Conservation (phyloP, 2,329 filamentous ascomycete species). For the Didymella arachidicola region DNA sequence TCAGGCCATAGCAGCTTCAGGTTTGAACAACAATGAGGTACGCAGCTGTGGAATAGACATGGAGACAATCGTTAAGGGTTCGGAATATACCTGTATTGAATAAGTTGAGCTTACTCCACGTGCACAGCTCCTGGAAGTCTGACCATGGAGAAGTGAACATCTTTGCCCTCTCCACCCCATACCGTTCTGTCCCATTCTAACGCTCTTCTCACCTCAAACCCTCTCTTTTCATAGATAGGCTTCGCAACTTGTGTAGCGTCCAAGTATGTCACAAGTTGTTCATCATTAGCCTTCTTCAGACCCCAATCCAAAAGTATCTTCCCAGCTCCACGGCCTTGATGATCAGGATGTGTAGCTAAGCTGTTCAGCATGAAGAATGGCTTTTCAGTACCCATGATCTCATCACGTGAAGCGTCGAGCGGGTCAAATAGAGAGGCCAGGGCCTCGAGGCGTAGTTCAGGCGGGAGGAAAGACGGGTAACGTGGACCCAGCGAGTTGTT, state of each 20-base stretch:
- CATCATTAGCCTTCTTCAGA: conserved; percentile 50
- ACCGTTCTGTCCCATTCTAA: conserved; percentile 36
- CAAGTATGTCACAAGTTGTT: conserved; percentile 51
- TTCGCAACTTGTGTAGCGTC: conserved; percentile 50
- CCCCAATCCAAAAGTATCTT: conserved; percentile 51
- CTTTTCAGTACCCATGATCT: conserved; percentile 36
- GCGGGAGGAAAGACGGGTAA: conserved; percentile 76
- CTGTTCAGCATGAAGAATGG: conserved; percentile 42
- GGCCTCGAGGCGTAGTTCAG: conserved; percentile 59
- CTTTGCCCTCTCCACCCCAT: conserved; percentile 41
- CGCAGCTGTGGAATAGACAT: neutral
- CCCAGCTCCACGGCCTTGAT: conserved; percentile 53
- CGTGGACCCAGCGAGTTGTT: conserved; percentile 1
- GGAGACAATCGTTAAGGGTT: neutral
- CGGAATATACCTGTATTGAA: no score
- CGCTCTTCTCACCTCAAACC: conserved; percentile 33
- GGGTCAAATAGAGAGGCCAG: conserved; percentile 37
- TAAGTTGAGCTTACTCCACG: neutral
- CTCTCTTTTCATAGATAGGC: conserved; percentile 50
- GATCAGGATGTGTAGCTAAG: conserved; percentile 49
- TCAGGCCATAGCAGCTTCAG: neutral
- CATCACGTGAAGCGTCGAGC: conserved; percentile 30
- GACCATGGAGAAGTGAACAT: conserved; percentile 45
- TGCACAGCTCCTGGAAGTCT: conserved; percentile 6
- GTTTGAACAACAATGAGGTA: neutral